These are phyloP conservation scores for Fusarium beomiforme DNA, from an alignment of 2,329 filamentous ascomycete species.

Conservation along the genomic window DNA sequence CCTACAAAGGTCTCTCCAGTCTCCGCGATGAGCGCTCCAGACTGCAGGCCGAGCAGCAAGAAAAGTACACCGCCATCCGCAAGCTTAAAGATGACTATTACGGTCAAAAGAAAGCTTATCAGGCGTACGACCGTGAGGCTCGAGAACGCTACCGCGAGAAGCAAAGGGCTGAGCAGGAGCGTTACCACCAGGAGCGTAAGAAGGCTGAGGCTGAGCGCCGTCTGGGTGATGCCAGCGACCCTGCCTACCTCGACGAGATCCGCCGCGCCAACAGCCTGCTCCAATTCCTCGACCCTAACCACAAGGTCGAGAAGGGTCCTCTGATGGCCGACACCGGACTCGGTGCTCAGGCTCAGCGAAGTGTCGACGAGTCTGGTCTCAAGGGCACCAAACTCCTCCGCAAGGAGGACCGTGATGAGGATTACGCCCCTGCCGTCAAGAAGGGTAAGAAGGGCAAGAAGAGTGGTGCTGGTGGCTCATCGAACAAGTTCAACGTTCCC, in stretches of 20 bases:
- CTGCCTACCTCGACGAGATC: conserved; percentile 93
- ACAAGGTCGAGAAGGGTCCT: conserved; percentile 72
- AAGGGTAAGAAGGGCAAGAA: conserved; percentile 89
- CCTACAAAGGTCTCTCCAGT: conserved; percentile 85
- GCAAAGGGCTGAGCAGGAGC: conserved; percentile 82
- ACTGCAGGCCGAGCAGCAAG: conserved; percentile 85
- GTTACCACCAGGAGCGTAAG: conserved; percentile 75
- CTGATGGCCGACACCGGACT: conserved; percentile 76
- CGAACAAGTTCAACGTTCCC: conserved; percentile 80
- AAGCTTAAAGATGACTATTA: conserved; percentile 93
- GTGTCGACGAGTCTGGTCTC: conserved; percentile 82
- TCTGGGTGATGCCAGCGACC: conserved; percentile 83
- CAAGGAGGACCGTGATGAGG: conserved; percentile 90
- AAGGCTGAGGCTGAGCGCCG: conserved; percentile 80
- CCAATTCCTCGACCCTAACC: conserved; percentile 86
- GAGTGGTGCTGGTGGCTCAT: conserved; percentile 58
- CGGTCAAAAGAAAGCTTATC: conserved; percentile 81
- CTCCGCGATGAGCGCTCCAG: conserved; percentile 88
- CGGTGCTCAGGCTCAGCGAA: conserved; percentile 81
- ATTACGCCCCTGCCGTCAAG: conserved; percentile 84
- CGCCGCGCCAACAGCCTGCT: conserved; percentile 87
- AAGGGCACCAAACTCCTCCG: conserved; percentile 86
- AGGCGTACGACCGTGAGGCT: conserved; percentile 84
- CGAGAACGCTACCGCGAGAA: conserved; percentile 81
- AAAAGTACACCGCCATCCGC: conserved; percentile 83